Conservation (phyloP, 2,329 filamentous ascomycete genomes). For the Hirsutella minnesotensis region DNA sequence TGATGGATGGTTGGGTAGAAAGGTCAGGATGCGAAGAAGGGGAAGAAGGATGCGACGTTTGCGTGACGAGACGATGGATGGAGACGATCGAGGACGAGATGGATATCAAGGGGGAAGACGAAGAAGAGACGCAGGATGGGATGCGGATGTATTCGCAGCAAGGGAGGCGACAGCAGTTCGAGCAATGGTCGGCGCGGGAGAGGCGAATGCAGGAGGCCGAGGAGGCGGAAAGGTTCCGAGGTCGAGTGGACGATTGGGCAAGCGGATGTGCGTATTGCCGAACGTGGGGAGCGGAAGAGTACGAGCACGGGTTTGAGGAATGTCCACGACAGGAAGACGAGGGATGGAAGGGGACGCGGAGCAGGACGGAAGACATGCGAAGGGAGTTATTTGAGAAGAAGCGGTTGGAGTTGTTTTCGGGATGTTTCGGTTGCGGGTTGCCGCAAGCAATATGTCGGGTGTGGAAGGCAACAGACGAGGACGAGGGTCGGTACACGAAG, state of each 20-base stretch:
- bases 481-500: not conserved
- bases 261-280: not conserved
- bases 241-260: not conserved
- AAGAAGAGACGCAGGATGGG: not conserved
- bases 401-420: not conserved
- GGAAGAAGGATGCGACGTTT: constrained; percentile 4
- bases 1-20: constrained; percentile 1
- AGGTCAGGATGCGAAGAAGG: not conserved
- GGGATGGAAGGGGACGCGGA: not conserved
- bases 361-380: not conserved
- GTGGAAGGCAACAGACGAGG: not conserved
- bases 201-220: not conserved
- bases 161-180: not conserved
- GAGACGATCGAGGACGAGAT: too few species aligned
- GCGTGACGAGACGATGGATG: too few species aligned
- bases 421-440: not conserved
- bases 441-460: too few species aligned
- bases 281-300: not conserved
- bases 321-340: not conserved
- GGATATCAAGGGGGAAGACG: not conserved
- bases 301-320: not conserved
- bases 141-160: not conserved
- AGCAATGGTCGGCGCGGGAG: too few species aligned
- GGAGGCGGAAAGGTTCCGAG: too few species aligned
- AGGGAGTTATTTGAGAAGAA: not conserved